phyloP scores from a whole-genome alignment of 139 green algal species.

The Raphidocelis subcapitata region DNA sequence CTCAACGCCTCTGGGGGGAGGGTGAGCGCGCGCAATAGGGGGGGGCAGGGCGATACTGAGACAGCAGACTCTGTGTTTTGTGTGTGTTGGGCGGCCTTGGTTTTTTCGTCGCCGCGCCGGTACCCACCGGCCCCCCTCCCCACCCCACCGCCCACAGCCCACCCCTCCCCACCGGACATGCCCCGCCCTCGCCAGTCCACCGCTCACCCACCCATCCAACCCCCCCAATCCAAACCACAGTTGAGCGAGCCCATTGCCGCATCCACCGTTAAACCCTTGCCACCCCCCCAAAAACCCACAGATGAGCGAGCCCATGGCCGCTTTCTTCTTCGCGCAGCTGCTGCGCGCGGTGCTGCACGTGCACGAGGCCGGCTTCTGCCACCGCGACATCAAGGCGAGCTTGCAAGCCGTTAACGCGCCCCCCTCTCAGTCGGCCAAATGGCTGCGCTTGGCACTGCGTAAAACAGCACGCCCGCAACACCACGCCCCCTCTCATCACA shows the following conservation, averaged over 20 bases:
- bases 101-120: too few relatives aligned
- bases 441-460: not conserved
- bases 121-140: too few relatives aligned
- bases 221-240: too few relatives aligned
- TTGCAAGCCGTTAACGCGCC: not conserved
- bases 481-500: not conserved
- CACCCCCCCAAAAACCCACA: not conserved
- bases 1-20: slow-evolving; percentile 71
- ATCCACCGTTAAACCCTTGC: not conserved
- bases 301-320: not conserved
- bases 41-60: not conserved
- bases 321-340: slow-evolving; percentile 73
- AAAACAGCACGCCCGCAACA: not conserved
- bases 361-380: slow-evolving; percentile 75
- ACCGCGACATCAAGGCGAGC: slow-evolving; percentile 43
- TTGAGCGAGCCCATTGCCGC: too few relatives aligned
- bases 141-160: too few relatives aligned
- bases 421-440: not conserved
- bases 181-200: too few relatives aligned
- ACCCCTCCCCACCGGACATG: too few relatives aligned
- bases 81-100: not conserved
- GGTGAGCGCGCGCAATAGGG: slow-evolving; percentile 53
- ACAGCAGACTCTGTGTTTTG: not conserved
- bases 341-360: slow-evolving; percentile 57
- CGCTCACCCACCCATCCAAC: too few relatives aligned